These are phyloP conservation scores for Backusella sp. DNA, from an alignment of 192 early-diverging fungal species.

Conservation along the genomic window DNA sequence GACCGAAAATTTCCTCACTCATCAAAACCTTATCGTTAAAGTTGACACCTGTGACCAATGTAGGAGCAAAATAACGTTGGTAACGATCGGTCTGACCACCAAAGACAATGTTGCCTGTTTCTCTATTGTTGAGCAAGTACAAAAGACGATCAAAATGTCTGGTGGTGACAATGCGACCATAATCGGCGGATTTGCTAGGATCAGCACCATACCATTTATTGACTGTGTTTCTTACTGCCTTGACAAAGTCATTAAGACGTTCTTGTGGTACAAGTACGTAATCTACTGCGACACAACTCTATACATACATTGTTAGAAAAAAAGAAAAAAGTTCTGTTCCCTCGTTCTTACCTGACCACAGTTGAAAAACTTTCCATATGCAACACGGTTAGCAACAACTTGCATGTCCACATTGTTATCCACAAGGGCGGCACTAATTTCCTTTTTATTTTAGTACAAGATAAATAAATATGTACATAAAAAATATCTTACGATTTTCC, in stretches of 20 bases:
- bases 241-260: constrained; percentile 47
- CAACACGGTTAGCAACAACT: constrained; percentile 69
- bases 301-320: not conserved
- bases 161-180: constrained; percentile 60
- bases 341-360: constrained; percentile 70
- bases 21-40: constrained; percentile 58
- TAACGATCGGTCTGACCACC: constrained; percentile 61
- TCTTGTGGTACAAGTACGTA: constrained; percentile 62
- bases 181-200: constrained; percentile 42
- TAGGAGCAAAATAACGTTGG: constrained; percentile 79
- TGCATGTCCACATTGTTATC: constrained; percentile 64
- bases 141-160: constrained; percentile 64
- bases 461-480: not conserved
- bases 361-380: constrained; percentile 84
- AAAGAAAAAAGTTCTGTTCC: too few species aligned
- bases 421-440: constrained; percentile 57
- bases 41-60: constrained; percentile 70
- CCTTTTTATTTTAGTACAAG: not conserved
- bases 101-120: constrained; percentile 50
- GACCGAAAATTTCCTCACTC: constrained; percentile 91
- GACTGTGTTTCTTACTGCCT: constrained; percentile 38
- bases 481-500: constrained; percentile 69
- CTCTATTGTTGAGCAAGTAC: constrained; percentile 44
- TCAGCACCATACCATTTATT: constrained; percentile 44
- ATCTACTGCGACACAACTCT: constrained; percentile 81